Evolutionary conservation across 2,329 filamentous ascomycete genomes (phyloP).

Genomic region (Aspergillus sp.): DNA sequence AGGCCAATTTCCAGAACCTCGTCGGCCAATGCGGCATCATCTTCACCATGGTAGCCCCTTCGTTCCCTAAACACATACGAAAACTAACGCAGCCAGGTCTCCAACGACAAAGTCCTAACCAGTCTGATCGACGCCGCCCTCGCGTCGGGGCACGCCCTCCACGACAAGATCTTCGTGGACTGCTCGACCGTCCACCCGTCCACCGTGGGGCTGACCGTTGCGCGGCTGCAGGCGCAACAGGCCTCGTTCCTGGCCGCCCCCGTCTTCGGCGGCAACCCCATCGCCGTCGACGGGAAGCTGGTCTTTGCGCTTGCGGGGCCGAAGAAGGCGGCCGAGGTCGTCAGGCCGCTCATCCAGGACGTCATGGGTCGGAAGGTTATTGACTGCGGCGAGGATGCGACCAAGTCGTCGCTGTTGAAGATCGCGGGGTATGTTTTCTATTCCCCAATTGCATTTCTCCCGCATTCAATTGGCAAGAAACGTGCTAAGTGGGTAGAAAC

Average conservation of each 20-base stretch:
- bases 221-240: constrained; percentile 32
- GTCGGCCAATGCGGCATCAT: constrained; percentile 39
- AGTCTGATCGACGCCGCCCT: constrained; percentile 27
- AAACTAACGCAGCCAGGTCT: constrained; percentile 24
- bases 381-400: constrained; percentile 44
- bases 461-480: too few relatives aligned
- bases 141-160: constrained; percentile 38
- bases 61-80: not conserved
- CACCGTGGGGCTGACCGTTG: constrained; percentile 46
- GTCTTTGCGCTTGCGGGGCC: constrained; percentile 46
- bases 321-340: constrained; percentile 27
- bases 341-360: constrained; percentile 43
- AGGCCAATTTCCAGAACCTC: constrained; percentile 32
- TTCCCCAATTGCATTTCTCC: not conserved
- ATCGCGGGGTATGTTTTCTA: constrained; percentile 38
- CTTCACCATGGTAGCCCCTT: constrained; percentile 35
- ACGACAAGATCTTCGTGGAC: constrained; percentile 79
- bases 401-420: constrained; percentile 44
- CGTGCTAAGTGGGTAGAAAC: constrained; percentile 28
- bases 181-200: constrained; percentile 84
- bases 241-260: constrained; percentile 42
- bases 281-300: constrained; percentile 46
- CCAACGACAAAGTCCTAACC: constrained; percentile 41
- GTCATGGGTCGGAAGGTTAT: constrained; percentile 46
- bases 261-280: constrained; percentile 45